Evolutionary conservation across 345 rosid genomes (phyloP).

Genomic region (Odontarrhena argentea): DNA sequence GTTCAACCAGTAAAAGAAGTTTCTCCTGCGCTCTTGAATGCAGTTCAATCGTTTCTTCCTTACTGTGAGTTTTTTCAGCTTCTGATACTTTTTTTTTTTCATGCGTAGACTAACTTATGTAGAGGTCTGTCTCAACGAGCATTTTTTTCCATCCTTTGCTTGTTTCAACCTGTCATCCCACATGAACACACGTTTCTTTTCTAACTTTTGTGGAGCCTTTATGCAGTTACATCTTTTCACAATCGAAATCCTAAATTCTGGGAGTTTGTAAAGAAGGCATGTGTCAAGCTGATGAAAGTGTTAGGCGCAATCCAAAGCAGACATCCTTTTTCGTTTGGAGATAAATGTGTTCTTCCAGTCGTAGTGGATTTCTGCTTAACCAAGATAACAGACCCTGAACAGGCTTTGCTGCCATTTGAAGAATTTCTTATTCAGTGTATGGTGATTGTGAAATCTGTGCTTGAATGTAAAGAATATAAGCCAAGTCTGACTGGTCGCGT

Average conservation of each 20-base stretch:
- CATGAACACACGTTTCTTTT: neutral
- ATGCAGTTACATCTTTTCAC: conserved; percentile 78
- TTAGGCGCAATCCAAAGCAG: conserved; percentile 77
- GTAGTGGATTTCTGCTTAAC: conserved; percentile 89
- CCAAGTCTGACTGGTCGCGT: conserved; percentile 84
- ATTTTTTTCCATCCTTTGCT: neutral
- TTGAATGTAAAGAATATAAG: conserved; percentile 97
- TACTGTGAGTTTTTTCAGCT: conserved; percentile 63
- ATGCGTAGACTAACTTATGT: conserved; percentile 17
- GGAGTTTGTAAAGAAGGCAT: conserved; percentile 82
- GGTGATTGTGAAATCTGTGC: conserved; percentile 85
- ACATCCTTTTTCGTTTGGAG: conserved; percentile 97
- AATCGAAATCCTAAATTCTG: conserved; percentile 63
- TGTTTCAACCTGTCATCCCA: conserved; percentile 14
- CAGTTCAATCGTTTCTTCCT: conserved; percentile 80
- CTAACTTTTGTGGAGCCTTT: conserved; percentile 28
- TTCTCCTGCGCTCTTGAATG: conserved; percentile 75
- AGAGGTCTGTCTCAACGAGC: conserved; percentile 5
- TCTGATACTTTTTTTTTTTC: neutral
- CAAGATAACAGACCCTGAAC: conserved; percentile 76
- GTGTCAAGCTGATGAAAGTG: conserved; percentile 93
- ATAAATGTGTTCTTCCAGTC: conserved; percentile 75
- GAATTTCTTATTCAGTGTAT: conserved; percentile 91
- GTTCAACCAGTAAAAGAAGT: conserved; percentile 88
- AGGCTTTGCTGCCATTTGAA: conserved; percentile 62